Evolutionary conservation across 768 basidiomycete species (phyloP).

Genomic region (Gautieria morchelliformis): DNA sequence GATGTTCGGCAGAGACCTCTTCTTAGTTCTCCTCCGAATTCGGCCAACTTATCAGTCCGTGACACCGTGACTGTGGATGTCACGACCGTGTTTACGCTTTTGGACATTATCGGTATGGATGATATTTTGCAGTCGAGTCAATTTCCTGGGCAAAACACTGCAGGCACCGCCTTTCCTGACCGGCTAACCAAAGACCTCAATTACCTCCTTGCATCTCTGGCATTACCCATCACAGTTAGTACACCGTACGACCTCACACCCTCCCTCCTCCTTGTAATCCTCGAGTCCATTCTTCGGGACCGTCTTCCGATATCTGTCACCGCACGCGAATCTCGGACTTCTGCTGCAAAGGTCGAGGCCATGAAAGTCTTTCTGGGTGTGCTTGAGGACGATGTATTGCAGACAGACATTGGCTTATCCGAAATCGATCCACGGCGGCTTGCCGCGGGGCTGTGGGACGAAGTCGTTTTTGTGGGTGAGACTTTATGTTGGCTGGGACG

Average conservation of each 20-base stretch:
- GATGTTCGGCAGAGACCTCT: too few relatives aligned
- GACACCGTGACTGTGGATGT: too few relatives aligned
- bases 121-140: too few relatives aligned
- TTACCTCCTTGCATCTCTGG: constrained; percentile 33
- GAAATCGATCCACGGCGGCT: constrained; percentile 56
- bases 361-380: constrained; percentile 73
- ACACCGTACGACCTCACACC: constrained; percentile 60
- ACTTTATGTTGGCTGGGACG: constrained; percentile 63
- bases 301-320: constrained; percentile 40
- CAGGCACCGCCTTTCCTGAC: background rate
- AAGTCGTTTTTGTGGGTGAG: constrained; percentile 55
- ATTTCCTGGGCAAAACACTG: too few relatives aligned
- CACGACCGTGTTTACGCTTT: too few relatives aligned
- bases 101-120: too few relatives aligned
- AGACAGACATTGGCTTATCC: constrained; percentile 51
- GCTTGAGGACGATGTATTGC: constrained; percentile 54
- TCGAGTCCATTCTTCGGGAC: constrained; percentile 48
- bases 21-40: too few relatives aligned
- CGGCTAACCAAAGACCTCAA: constrained; percentile 28
- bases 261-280: constrained; percentile 56
- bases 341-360: constrained; percentile 40
- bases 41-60: too few relatives aligned
- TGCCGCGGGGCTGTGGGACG: constrained; percentile 55
- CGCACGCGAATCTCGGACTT: constrained; percentile 28
- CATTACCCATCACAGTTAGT: constrained; percentile 36